Base-by-base conservation (phyloP, 352 stramenopile species). In the Pythium sukuiense region DNA sequence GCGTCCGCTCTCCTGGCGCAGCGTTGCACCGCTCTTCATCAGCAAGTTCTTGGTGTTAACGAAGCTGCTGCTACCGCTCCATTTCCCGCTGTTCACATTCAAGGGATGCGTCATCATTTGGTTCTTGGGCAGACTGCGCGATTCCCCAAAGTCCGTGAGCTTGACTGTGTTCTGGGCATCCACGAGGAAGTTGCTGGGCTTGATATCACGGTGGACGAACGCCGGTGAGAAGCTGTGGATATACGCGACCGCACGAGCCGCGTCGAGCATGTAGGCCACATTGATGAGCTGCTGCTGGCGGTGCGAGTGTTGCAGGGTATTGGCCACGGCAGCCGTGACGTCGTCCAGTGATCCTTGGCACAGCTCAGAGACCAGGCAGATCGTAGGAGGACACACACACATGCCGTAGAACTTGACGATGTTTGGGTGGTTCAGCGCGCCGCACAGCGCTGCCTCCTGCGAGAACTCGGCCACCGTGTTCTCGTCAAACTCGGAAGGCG, bases 401-500 rank as follows among this genome's bases (percentile, higher is more conserved):
- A 93, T 87, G 14, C 83, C 85, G 30, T 89, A 87, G 68, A 93
- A 93, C 54, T 74, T 76, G 52, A 89, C 81, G 45, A 93, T 83
- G 65, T 93, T 93, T 4, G 85, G 81, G 50, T 92, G 83, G 33
- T 87, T 63, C 7, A 92, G 69, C 14, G 80, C 70, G 6, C 79
- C 76, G 62, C 80, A 93, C 7, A 93, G 67, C 6, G 81, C 84
- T 11, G 82, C 84, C 63, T 91, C 84, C 18, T 93, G 82, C 8
- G 82, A 91, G 50, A 93, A 93, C 48, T 77, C 81, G 3, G 79
- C 80, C n/a, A 92, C 83, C 0, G 74, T 79, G 26, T 88, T 74
- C 33, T 92, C 81, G 0, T 66, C 77, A n/a, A 92, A 50, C 12
- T 80, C 52, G 0, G 59, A 63, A 0, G 85, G 85, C 2, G 81